Base-by-base conservation (phyloP, 208 protist species). In the Acanthamoeba healyi region DNA sequence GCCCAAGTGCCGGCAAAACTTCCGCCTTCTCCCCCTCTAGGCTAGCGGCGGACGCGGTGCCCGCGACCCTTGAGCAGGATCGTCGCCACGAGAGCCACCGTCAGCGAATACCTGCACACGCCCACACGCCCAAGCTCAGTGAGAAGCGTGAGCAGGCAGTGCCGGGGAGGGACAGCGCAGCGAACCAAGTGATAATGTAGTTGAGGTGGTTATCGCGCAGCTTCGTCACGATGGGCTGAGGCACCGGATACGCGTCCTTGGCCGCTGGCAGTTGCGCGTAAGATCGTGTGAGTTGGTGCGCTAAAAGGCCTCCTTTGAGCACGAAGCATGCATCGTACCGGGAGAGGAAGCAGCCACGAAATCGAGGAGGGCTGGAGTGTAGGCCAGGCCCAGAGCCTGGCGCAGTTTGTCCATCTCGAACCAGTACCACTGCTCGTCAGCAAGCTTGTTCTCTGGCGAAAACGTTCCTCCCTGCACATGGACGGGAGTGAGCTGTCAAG, bases 131-230 rank as follows among this genome's bases (percentile, higher is more conserved):
- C n/a, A n/a, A n/a, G n/a, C n/a, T n/a, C 51, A 58, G 19, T 58
- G 51, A 19, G 10, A 58, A n/a, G n/a, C n/a, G n/a, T n/a, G n/a
- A n/a, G n/a, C n/a, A 36, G 7, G 61, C 24, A 5, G 12, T 26
- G 19, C 19, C 5, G 32, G 40, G 34, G 67, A 22, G 67, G n/a
- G 34, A 22, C 5, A 79, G n/a, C 3, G 4, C 5, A 44, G 4
- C 32, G 67, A 2, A 81, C 81, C 81, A 88, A 12, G 81, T 88
- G 49, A 63, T 63, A 15, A 88, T 63, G 51, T 88, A 88, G 46
- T 88, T 88, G 2, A 88, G 81, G 51, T 88, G 81, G 42, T 88
- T 56, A 40, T 88, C 81, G 1, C 81, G 9, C n/a, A 88, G 34
- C 36, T 88, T 63, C n/a, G 81, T 88, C 29, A 49, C 70, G 46